phyloP scores from a whole-genome alignment of 805 yeast species.

The Barnettozyma californica region DNA sequence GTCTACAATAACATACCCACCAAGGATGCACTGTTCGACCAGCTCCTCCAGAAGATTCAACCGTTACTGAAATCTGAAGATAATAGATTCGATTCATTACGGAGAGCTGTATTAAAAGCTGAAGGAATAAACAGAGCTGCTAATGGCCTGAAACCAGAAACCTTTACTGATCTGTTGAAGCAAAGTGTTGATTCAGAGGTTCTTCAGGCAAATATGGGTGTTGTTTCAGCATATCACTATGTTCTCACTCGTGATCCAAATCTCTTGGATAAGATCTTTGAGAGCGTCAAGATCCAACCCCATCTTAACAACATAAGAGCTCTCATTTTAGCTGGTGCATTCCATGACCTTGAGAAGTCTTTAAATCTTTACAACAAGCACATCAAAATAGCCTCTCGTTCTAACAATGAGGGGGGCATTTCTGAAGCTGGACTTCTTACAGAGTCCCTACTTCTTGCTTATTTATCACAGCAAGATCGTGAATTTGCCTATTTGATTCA shows the following conservation, averaged over 20 bases:
- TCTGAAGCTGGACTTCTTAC: constrained; percentile 41
- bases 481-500: constrained; percentile 48
- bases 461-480: constrained; percentile 41
- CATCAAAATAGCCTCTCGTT: constrained; percentile 33
- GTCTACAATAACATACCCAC: neutral
- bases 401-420: constrained; percentile 27
- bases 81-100: neutral
- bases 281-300: neutral
- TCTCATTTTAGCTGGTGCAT: constrained; percentile 37
- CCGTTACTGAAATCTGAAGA: neutral
- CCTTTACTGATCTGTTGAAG: neutral
- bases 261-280: neutral
- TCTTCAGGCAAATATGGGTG: neutral
- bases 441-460: constrained; percentile 41
- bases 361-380: constrained; percentile 42
- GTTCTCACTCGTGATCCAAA: neutral
- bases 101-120: neutral
- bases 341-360: constrained; percentile 34
- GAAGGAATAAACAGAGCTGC: constrained; percentile 1
- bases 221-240: constrained; percentile 5
- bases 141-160: neutral
- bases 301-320: constrained; percentile 30
- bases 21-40: neutral
- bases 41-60: neutral
- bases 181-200: neutral